Conservation (phyloP, 2,329 filamentous ascomycete species). For the Aspergillus costaricaensis region DNA sequence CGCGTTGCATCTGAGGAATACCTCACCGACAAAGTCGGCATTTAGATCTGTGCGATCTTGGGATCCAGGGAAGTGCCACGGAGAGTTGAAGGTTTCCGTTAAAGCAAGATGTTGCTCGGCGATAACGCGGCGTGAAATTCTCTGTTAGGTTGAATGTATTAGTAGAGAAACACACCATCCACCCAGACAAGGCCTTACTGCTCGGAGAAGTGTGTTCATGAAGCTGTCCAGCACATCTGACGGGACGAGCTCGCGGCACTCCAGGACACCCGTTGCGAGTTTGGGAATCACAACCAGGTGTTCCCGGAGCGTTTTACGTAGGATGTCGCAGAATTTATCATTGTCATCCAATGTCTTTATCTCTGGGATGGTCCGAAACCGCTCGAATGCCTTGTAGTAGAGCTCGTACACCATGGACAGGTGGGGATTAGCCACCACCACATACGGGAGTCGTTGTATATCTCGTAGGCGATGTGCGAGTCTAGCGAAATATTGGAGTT, state of each 20-base stretch:
- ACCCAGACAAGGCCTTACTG: conserved; percentile 57
- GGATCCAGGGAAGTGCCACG: conserved; percentile 83
- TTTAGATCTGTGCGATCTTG: conserved; percentile 64
- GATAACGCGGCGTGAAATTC: conserved; percentile 93
- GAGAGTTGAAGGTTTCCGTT: conserved; percentile 88
- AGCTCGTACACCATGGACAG: conserved; percentile 94
- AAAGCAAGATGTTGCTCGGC: conserved; percentile 95
- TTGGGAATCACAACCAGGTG: conserved; percentile 94
- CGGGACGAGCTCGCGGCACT: conserved; percentile 81
- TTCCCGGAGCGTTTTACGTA: conserved; percentile 77
- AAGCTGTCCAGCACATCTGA: conserved; percentile 83
- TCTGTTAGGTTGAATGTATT: conserved; percentile 60
- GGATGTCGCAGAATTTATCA: conserved; percentile 77
- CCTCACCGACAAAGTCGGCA: conserved; percentile 88
- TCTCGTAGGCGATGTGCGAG: conserved; percentile 93
- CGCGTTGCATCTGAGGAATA: conserved; percentile 90
- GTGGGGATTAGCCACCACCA: conserved; percentile 92
- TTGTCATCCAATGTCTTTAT: conserved; percentile 87
- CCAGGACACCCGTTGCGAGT: conserved; percentile 88
- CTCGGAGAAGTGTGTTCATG: conserved; percentile 90
- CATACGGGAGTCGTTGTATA: conserved; percentile 94
- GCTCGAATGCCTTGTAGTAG: conserved; percentile 96
- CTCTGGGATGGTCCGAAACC: conserved; percentile 78
- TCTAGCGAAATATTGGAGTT: conserved; percentile 47
- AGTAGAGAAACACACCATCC: conserved; percentile 15